phyloP scores from a whole-genome alignment of 2,329 filamentous ascomycete genomes.

The Nannizziopsis arthrosporioides region DNA sequence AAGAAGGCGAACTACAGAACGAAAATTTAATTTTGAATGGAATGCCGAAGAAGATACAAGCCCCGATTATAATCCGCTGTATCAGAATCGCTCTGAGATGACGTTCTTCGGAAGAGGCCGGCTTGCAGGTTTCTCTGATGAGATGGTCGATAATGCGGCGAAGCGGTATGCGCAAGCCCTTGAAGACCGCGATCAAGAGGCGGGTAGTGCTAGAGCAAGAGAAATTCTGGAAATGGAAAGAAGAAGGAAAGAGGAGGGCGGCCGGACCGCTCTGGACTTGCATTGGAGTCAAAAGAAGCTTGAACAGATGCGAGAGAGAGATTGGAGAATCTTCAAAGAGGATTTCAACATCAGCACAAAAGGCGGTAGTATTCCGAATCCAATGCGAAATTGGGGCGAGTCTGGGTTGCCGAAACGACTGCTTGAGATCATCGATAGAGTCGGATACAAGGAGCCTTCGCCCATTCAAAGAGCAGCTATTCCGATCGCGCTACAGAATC shows the following conservation, averaged over 20 bases:
- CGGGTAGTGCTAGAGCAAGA: slow-evolving; percentile 62
- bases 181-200: slow-evolving; percentile 61
- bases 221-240: slow-evolving; percentile 78
- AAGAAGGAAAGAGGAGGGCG: slow-evolving; percentile 59
- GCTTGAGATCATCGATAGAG: slow-evolving; percentile 67
- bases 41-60: slow-evolving; percentile 89
- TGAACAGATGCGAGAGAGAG: slow-evolving; percentile 87
- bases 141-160: slow-evolving; percentile 41
- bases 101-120: slow-evolving; percentile 59
- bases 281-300: slow-evolving; percentile 93
- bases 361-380: slow-evolving; percentile 81
- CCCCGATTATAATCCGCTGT: slow-evolving; percentile 68
- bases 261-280: slow-evolving; percentile 66
- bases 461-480: slow-evolving; percentile 91
- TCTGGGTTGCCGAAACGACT: slow-evolving; percentile 66
- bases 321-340: slow-evolving; percentile 99
- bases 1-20: slow-evolving; percentile 77
- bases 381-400: slow-evolving; percentile 90
- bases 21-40: slow-evolving; percentile 99
- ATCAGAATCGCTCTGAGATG: slow-evolving; percentile 54
- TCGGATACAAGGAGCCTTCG: slow-evolving; percentile 85
- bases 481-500: slow-evolving; percentile 79
- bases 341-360: slow-evolving; percentile 96
- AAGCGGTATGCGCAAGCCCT: slow-evolving; percentile 55
- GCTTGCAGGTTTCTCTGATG: slow-evolving; percentile 54